A percentile compares a stretch with the other conserved stretches of the same genome.
Evolutionary conservation across 2,329 filamentous ascomycete genomes (phyloP).

Genomic region (Oidium heveae): DNA sequence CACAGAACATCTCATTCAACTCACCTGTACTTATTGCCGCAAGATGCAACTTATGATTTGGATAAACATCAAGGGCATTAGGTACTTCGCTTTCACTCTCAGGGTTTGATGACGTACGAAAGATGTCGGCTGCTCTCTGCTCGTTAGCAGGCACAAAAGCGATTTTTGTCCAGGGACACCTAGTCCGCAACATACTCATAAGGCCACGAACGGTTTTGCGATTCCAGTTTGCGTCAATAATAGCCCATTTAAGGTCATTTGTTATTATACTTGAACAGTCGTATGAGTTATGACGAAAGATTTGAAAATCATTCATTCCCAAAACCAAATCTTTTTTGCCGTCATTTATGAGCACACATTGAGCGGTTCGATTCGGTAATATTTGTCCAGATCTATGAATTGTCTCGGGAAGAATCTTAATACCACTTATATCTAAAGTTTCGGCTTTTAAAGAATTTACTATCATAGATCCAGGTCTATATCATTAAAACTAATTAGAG

Average conservation of each 20-base stretch:
- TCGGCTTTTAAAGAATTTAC: conserved; percentile 36
- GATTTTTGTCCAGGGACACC: conserved; percentile 21
- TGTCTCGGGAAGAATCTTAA: conserved; percentile 15
- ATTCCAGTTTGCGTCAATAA: conserved; percentile 74
- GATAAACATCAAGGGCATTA: conserved; percentile 22
- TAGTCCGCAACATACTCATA: background rate
- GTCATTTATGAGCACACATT: conserved; percentile 82
- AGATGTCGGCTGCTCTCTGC: conserved; percentile 52
- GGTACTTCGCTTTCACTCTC: conserved; percentile 1
- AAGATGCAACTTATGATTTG: conserved; percentile 38
- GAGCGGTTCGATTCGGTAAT: conserved; percentile 38
- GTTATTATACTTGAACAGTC: no score
- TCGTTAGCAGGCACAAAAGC: conserved; percentile 79
- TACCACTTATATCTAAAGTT: conserved; percentile 37
- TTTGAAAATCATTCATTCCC: conserved; percentile 79
- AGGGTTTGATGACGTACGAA: conserved; percentile 7
- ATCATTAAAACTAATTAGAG: conserved; percentile 1
- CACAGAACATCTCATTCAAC: conserved; percentile 50
- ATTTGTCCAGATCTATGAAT: background rate
- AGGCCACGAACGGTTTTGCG: conserved; percentile 11
- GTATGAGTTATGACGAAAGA: no score
- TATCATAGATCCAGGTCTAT: conserved; percentile 46
- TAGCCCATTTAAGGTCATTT: no score
- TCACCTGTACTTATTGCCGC: conserved; percentile 68
- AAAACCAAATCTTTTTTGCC: conserved; percentile 59